Evolutionary conservation across 345 rosid genomes (phyloP).

Genomic region (Arabis hirsuta): DNA sequence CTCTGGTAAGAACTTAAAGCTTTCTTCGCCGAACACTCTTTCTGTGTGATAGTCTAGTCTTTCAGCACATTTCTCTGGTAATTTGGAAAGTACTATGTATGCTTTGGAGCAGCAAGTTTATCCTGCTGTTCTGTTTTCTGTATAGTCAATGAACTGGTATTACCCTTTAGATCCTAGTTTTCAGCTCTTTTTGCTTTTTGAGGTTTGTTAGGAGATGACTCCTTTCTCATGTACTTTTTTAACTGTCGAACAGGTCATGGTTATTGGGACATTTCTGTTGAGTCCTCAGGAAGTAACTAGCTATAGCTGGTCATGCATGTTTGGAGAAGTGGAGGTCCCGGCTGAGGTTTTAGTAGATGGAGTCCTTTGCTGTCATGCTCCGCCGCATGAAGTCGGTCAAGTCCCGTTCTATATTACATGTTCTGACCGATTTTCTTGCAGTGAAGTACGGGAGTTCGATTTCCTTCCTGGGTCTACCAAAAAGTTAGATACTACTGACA

Average conservation of each 20-base stretch:
- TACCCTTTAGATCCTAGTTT: slow-evolving; percentile 14
- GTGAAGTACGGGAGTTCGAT: slow-evolving; percentile 93
- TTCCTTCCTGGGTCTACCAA: slow-evolving; percentile 58
- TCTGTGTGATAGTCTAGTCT: background rate
- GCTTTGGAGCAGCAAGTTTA: slow-evolving; percentile 1
- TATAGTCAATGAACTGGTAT: slow-evolving; percentile 19
- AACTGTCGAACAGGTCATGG: slow-evolving; percentile 57
- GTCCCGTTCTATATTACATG: slow-evolving; percentile 91
- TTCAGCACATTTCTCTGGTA: background rate
- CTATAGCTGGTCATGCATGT: slow-evolving; percentile 93
- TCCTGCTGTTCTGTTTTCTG: slow-evolving; percentile 24
- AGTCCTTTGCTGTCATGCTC: slow-evolving; percentile 73
- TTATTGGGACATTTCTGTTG: slow-evolving; percentile 68
- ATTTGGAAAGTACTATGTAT: background rate
- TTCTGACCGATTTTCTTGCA: slow-evolving; percentile 90
- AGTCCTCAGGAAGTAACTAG: slow-evolving; percentile 63
- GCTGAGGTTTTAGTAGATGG: slow-evolving; percentile 77
- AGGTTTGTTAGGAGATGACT: slow-evolving; percentile 5
- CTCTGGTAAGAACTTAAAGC: slow-evolving; percentile 8
- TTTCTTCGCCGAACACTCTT: slow-evolving; percentile 4
- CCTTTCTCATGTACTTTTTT: slow-evolving; percentile 28
- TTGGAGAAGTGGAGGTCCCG: slow-evolving; percentile 94
- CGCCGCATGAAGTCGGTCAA: slow-evolving; percentile 64
- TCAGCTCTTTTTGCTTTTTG: slow-evolving; percentile 6
- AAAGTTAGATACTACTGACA: slow-evolving; percentile 50